Conservation (phyloP, 129 eudicot species). For the Arctium minus region DNA sequence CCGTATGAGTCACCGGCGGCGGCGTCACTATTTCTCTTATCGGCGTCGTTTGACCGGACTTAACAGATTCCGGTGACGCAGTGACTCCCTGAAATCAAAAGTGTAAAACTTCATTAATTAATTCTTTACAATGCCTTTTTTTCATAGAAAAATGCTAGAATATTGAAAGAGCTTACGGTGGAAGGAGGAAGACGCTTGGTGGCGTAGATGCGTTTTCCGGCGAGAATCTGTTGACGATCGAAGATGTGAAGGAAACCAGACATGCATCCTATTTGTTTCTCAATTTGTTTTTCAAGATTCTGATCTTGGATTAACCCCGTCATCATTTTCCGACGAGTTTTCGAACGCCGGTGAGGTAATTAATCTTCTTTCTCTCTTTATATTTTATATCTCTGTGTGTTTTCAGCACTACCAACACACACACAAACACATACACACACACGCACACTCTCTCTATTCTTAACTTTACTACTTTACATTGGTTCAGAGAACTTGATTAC, state of each 20-base stretch:
- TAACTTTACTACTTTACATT: constrained; percentile 27
- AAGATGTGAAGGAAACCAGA: constrained; percentile 85
- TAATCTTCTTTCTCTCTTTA: neutral
- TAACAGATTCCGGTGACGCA: constrained; percentile 46
- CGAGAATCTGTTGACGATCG: constrained; percentile 71
- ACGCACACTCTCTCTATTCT: constrained; percentile 3
- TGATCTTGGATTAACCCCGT: constrained; percentile 62
- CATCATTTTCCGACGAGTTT: constrained; percentile 49
- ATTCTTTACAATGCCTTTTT: neutral
- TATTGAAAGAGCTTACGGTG: constrained; percentile 31
- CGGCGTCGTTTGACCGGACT: constrained; percentile 36
- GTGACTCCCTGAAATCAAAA: constrained; percentile 24
- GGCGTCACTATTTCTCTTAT: neutral
- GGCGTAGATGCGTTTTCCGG: constrained; percentile 62
- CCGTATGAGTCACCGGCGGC: neutral
- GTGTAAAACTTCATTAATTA: neutral
- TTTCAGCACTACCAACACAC: neutral
- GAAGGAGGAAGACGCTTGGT: constrained; percentile 88
- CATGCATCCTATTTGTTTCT: constrained; percentile 89
- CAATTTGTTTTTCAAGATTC: constrained; percentile 63
- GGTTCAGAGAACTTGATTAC: constrained; percentile 11
- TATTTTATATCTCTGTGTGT: neutral
- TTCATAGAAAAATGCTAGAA: neutral
- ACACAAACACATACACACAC: neutral
- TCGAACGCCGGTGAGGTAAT: constrained; percentile 15